Base-by-base conservation (phyloP, 257 asterid species). In the Solanum chilense region DNA sequence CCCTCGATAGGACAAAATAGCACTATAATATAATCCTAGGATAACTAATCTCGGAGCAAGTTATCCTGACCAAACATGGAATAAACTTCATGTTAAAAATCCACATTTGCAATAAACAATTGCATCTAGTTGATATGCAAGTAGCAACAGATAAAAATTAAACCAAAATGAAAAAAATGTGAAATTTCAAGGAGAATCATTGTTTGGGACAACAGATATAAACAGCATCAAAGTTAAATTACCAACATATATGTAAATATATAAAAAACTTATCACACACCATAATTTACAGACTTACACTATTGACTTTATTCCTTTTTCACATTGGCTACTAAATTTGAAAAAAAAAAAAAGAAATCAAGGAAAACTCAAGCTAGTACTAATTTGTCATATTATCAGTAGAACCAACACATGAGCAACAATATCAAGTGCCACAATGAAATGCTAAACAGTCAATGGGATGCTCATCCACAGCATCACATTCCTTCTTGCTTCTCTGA, bases 401-500 rank as follows among this genome's bases (percentile, higher is more conserved):
- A 80, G 85, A 80, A 80, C 44, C 69, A 80, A 18, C 31, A 29
- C 69, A 29, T 74, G 31, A 74, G 18, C 18, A 80, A 23, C 15
- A 60, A 1, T 5, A 60, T 68, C 87, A 64, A 29, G 44, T 68
- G 62, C 91, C 90, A 56, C 94, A 91, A 3, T 75, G 91, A 71
- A 82, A 39, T 82, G 88, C 89, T 58, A 87, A 73, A 91, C 97
- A 95, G 23, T 92, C 92, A 58, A 92, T 91, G 29, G 95, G 94
- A 89, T 90, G 86, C 86, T 81, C 85, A 25, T 58, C 29, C 71
- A 81, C 93, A 16, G 92, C 93, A 27, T 84, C 92, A 88, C 98
- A 95, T 86, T 92, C 95, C 92, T 93, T 92, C 92, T 89, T 91
- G 84, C 93, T 93, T 92, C 98, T 92, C 90, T 95, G 98, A 45